Evolutionary conservation across 2,329 filamentous ascomycete genomes (phyloP).

Genomic region (Sporothrix phasma): DNA sequence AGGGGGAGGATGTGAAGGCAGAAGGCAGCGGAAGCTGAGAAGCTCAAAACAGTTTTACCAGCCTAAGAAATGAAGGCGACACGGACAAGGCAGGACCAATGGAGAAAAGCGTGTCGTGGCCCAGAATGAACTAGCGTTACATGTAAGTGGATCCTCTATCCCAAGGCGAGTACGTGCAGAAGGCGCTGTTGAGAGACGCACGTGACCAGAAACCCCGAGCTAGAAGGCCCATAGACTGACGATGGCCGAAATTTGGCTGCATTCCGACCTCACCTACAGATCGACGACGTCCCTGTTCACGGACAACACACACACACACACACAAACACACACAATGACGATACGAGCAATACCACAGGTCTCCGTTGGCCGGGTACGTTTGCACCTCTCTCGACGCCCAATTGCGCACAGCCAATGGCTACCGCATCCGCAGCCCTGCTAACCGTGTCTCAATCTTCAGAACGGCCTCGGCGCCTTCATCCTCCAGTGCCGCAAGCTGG

Average conservation of each 20-base stretch:
- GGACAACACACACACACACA: slow-evolving; percentile 12
- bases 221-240: background rate
- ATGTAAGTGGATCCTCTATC: background rate
- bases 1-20: background rate
- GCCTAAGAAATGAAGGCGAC: slow-evolving; percentile 6
- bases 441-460: slow-evolving; percentile 34
- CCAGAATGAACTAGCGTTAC: background rate
- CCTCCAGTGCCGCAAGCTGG: slow-evolving; percentile 89
- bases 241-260: slow-evolving; percentile 5
- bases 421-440: background rate
- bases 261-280: background rate
- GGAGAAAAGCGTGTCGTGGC: slow-evolving; percentile 3
- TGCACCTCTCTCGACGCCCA: background rate
- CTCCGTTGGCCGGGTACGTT: slow-evolving; percentile 19
- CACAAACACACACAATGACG: slow-evolving; percentile 19
- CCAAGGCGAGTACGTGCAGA: no score
- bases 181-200: background rate
- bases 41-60: slow-evolving; percentile 4
- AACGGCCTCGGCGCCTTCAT: slow-evolving; percentile 97
- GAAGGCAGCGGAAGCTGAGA: background rate
- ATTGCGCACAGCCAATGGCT: background rate
- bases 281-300: slow-evolving; percentile 1
- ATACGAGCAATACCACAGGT: slow-evolving; percentile 19
- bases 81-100: background rate
- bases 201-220: slow-evolving; percentile 5